Conservation (phyloP, 225 moss, liverwort and hornwort species). For the Sphagnum tenellum region DNA sequence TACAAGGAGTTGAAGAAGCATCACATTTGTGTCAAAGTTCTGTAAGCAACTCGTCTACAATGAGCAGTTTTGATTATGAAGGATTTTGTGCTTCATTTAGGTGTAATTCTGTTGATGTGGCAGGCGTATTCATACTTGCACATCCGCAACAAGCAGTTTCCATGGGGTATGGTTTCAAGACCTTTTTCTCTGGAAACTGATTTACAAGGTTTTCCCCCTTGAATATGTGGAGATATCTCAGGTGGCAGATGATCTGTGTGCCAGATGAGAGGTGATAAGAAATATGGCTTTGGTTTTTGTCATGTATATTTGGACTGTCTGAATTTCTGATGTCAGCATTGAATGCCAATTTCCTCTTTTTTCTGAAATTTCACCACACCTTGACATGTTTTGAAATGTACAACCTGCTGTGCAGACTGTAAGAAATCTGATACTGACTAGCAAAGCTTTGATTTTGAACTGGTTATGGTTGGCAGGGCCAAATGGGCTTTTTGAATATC, state of each 20-base stretch:
- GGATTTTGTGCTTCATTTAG: not conserved
- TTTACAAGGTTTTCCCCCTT: not conserved
- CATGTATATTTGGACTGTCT: not conserved
- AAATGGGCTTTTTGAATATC: constrained; percentile 29
- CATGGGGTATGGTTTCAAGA: constrained; percentile 28
- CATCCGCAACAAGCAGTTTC: constrained; percentile 43
- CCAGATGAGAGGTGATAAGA: too few species aligned
- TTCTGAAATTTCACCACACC: not conserved
- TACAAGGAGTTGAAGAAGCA: too few species aligned
- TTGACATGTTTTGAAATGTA: not conserved
- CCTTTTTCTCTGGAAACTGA: not conserved
- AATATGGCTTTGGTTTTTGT: not conserved
- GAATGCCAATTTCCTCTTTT: not conserved
- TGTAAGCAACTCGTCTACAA: not conserved
- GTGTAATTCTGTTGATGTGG: constrained; percentile 2
- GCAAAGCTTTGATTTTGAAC: too few species aligned
- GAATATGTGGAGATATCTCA: too few species aligned
- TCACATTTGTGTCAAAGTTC: not conserved
- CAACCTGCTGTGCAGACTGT: not conserved
- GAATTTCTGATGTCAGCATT: not conserved
- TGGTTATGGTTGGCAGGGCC: constrained; percentile 12
- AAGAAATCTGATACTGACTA: not conserved
- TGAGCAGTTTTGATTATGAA: too few species aligned
- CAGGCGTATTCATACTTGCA: constrained; percentile 44
- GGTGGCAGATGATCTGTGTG: too few species aligned